Base-by-base conservation (phyloP, 768 basidiomycete species). In the Tricholoma hemisulphureum region DNA sequence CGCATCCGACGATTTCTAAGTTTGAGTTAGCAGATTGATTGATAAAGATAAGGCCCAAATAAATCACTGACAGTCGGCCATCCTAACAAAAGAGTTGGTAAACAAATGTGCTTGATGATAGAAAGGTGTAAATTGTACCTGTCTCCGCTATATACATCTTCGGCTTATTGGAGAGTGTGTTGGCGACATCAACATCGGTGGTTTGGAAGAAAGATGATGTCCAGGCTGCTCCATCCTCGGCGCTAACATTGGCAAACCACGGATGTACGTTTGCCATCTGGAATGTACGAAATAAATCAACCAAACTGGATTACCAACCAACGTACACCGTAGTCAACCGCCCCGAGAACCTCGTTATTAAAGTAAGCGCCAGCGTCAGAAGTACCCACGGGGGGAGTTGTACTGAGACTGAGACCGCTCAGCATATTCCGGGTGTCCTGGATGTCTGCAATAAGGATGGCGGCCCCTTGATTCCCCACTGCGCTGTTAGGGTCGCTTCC, bases 71-170 rank as follows among this genome's bases (percentile, higher is more conserved):
- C 86, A 60, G 88, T 80, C 37, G 90, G 88, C 88, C 88, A 90
- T 14, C 68, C 68, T 71, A 45, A 43, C 20, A 10, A 21, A 41
- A 56, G 3, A 53, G 20, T 28, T 32, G 31, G 35, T n/a, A 51
- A 58, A 26, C 28, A 21, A 21, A 37, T 5, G 26, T 23, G 52
- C 21, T 49, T 8, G 21, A 26, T 24, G 49, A 4, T 34, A 14
- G 28, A 21, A 57, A 37, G 4, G 35, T 37, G 31, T 55, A 53
- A 26, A 28, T 56, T 65, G 68, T 66, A 53, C 91, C 91, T 13
- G 95, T 97, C 78, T 99, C 97, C 1, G 96, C 97, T 58, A 98
- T 97, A 73, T 84, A 95, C 81, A 93, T 87, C 45, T 77, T 67
- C 0, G 95, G 93, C 4, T 83, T 78, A 70, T 95, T 96, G 4